Conservation (phyloP, 2,329 filamentous ascomycete species). For the Trichoderma sp. region DNA sequence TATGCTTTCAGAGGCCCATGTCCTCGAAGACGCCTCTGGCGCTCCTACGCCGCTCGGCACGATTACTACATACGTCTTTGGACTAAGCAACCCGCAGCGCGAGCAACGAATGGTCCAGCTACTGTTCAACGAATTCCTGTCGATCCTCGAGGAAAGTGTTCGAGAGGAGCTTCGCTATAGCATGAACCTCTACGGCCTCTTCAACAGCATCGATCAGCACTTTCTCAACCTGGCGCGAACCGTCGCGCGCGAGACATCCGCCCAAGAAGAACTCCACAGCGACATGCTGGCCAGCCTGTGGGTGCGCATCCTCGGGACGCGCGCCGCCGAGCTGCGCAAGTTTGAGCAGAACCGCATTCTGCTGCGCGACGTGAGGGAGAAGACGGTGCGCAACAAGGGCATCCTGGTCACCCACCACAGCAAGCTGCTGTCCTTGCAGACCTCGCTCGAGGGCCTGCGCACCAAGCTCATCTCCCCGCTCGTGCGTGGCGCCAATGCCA, state of each 20-base stretch:
- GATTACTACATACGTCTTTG: slow-evolving; percentile 74
- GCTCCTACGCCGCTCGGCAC: slow-evolving; percentile 70
- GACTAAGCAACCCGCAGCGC: slow-evolving; percentile 77
- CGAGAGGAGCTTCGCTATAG: slow-evolving; percentile 80
- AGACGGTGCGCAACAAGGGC: slow-evolving; percentile 85
- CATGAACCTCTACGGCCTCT: slow-evolving; percentile 81
- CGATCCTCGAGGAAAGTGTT: slow-evolving; percentile 87
- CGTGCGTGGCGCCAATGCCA: slow-evolving; percentile 69
- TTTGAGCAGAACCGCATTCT: slow-evolving; percentile 88
- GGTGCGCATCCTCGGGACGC: slow-evolving; percentile 80
- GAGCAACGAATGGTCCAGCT: slow-evolving; percentile 80
- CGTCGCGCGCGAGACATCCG: slow-evolving; percentile 80
- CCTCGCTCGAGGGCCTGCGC: slow-evolving; percentile 82
- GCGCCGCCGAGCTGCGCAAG: slow-evolving; percentile 76
- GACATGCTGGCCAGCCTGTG: slow-evolving; percentile 84
- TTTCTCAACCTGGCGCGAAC: slow-evolving; percentile 86
- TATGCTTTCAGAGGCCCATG: slow-evolving; percentile 66
- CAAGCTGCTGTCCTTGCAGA: slow-evolving; percentile 79
- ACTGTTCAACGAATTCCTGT: slow-evolving; percentile 82
- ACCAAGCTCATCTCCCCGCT: slow-evolving; percentile 84
- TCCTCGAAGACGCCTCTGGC: slow-evolving; percentile 59
- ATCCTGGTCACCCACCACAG: slow-evolving; percentile 86
- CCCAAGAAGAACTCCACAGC: slow-evolving; percentile 77
- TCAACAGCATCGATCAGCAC: slow-evolving; percentile 87
- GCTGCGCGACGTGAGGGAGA: slow-evolving; percentile 75